phyloP scores from a whole-genome alignment of 495 filamentous ascomycete species.

The Penicillium salamii region DNA sequence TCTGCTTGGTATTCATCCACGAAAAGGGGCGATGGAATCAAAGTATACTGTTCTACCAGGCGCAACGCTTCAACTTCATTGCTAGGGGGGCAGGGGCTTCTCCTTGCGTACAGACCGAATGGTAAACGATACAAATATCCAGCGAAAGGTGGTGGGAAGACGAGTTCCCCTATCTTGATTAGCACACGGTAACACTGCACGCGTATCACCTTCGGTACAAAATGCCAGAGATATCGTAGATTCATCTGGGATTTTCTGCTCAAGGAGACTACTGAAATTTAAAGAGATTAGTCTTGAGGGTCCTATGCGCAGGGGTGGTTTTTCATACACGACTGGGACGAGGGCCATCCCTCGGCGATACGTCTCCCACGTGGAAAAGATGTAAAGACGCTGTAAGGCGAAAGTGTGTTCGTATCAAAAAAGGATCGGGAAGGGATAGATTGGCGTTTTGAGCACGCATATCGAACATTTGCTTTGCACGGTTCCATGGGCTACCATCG shows the following conservation, averaged over 20 bases:
- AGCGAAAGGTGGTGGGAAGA: neutral
- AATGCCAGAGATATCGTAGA: neutral
- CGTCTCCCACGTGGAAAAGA: no score
- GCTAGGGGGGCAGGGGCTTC: neutral
- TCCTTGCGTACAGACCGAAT: neutral
- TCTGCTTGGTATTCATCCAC: neutral
- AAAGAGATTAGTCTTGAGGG: no score
- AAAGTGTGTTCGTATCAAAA: no score
- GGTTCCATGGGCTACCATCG: no score
- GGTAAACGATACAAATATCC: neutral
- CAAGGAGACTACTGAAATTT: neutral
- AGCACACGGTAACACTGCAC: neutral
- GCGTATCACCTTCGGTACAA: neutral
- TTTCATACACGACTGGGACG: no score
- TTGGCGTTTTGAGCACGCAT: no score
- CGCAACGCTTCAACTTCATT: neutral
- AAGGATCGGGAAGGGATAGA: no score
- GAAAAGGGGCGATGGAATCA: neutral
- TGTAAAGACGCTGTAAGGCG: no score
- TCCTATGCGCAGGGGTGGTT: no score
- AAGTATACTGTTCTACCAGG: neutral
- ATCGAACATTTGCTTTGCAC: no score
- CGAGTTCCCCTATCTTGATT: neutral
- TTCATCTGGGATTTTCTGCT: neutral
- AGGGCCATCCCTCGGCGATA: no score